Conservation (phyloP, 2,329 filamentous ascomycete genomes). For the Xylaria sp. region DNA sequence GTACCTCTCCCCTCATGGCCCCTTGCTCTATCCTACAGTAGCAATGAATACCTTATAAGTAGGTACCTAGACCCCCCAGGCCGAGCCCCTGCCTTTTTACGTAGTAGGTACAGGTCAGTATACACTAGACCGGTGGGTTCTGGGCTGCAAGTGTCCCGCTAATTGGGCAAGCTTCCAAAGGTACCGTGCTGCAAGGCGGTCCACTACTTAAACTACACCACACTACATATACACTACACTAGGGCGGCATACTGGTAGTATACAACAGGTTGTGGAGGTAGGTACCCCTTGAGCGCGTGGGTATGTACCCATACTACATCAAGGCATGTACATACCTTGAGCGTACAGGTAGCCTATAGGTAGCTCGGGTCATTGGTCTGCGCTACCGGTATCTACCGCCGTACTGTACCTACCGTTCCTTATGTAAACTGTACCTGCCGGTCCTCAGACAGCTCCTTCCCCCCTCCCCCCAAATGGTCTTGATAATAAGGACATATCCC, state of each 20-base stretch:
- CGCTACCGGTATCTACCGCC: slow-evolving; percentile 20
- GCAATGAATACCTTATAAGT: too few species aligned
- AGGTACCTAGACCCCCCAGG: too few species aligned
- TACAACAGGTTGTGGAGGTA: neutral
- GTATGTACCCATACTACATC: neutral
- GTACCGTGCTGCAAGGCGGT: slow-evolving; percentile 2
- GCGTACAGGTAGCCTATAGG: neutral
- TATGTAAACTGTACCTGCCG: slow-evolving; percentile 1
- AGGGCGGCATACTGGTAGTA: neutral
- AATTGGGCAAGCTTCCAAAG: neutral
- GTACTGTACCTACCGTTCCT: neutral
- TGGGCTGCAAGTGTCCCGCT: slow-evolving; percentile 4
- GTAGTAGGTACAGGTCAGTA: neutral
- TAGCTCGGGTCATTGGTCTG: neutral
- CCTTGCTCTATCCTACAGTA: neutral
- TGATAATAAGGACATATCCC: slow-evolving; percentile 39
- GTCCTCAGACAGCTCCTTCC: neutral
- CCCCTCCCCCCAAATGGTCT: slow-evolving; percentile 21
- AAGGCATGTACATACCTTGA: neutral
- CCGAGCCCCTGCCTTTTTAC: too few species aligned
- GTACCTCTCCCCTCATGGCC: neutral
- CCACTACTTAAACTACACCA: neutral
- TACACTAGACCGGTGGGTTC: slow-evolving; percentile 2
- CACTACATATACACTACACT: too few species aligned
- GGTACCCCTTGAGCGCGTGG: too few species aligned